Evolutionary conservation across 139 green algal species (phyloP), one percentile per base, ranked within the genome.

Genomic region (Yamagishiella unicocca): DNA sequence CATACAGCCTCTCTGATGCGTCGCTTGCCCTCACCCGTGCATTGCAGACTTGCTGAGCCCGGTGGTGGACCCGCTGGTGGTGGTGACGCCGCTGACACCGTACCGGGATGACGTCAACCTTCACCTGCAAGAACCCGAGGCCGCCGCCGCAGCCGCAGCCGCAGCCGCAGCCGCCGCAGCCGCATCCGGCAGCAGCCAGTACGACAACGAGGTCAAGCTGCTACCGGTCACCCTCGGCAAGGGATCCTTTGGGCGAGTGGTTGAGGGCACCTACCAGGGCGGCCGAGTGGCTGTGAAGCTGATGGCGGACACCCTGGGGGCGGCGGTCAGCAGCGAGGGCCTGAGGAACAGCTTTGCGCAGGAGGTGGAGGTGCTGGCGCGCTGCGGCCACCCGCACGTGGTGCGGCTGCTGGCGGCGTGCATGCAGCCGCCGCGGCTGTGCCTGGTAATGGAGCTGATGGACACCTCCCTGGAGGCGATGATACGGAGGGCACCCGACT

Each of bases 361-460:
- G 12, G 73, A 81, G 45, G 73, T 81, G 43, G 42, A 64, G 43
- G 73, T 81, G 43, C 73, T 80, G 29, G 72, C 21, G 7, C 43
- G 72, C 27, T 80, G 72, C 72, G 40, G 40, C 43, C 72, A 80
- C 29, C 72, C 72, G 27, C 43, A 80, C 29, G 72, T 80, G 40
- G 42, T 78, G 21, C 70, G 70, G 19, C 70, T 78, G 21, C 40
- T 78, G 38, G 70, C 70, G 25, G 70, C 70, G 27, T 78, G 70
- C 42, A 24, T 78, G 42, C 4, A 7, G 8, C 70, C 70, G 8
- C 70, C 70, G 24, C 24, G 38, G 40, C 40, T 78, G 37, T 78
- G 70, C 22, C 38, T 78, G 70, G 70, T 78, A 40, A 78, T 78
- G 70, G 70, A 78, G 37, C 70, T 78, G 40, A 54, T 78, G 40